Base-by-base conservation (phyloP, 2,329 filamentous ascomycete genomes). In the Fusarium brevicatenulatum region DNA sequence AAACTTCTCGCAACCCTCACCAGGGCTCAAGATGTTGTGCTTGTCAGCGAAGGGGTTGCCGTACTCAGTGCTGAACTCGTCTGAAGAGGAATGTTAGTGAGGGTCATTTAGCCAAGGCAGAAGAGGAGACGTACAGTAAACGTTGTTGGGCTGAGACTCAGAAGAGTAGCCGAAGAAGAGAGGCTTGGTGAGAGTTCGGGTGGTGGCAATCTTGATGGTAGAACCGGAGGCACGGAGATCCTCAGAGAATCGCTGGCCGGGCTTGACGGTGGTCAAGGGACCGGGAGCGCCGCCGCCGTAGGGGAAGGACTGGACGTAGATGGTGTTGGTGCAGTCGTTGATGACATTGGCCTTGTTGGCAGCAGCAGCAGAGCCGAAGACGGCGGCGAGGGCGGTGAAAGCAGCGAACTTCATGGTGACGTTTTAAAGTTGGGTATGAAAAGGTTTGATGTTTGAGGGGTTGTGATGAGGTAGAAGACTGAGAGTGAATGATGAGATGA, bases 121-220 rank as follows among this genome's bases (percentile, higher is more conserved):
- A 5, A 11, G 23, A 47, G 37, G 32, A 37, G 2, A 77, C 82
- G 78, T 68, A 83, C 82, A 85, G 77, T 84, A 85, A 58, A 80
- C 81, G 42, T 81, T 80, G 76, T 83, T 69, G 9, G 81, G 80
- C 71, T 78, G 79, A 5, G 64, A 57, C 53, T 73, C 73, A 68
- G 83, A 84, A 1, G 82, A 84, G 75, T 85, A 85, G 52, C 83
- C 83, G 66, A 84, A 81, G 78, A 84, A 84, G 9, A 85, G 80
- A 3, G 82, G 83, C 30, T 53, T 71, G 55, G 68, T 70, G 11
- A 85, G 79, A 28, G 79, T 81, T 77, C 78, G 82, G 70, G 77
- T 81, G 43, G 74, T 83, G 39, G 80, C 82, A 60, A 85, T 78
- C 78, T 85, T 85, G 50, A 85, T 73, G 54, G 83, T 84, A 56